Conservation (phyloP, 352 stramenopile species). For the Pythium rhizo-oryzae region DNA sequence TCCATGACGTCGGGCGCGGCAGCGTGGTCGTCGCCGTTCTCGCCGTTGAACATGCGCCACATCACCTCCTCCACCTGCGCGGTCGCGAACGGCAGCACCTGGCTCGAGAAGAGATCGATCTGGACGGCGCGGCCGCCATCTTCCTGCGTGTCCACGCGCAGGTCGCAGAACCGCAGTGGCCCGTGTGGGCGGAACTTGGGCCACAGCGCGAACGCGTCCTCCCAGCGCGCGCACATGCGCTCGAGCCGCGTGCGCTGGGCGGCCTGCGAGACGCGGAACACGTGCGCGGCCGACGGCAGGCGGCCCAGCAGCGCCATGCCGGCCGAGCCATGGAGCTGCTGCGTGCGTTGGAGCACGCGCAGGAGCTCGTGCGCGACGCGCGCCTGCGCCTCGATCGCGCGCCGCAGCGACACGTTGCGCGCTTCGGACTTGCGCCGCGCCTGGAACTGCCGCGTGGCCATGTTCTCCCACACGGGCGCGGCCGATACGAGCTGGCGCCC, state of each 20-base stretch:
- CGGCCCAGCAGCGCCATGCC: too few relatives aligned
- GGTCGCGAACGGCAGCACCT: slow-evolving; percentile 9
- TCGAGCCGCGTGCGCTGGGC: background rate
- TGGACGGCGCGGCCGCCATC: background rate
- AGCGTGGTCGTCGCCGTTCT: background rate
- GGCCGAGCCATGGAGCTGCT: slow-evolving; percentile 1
- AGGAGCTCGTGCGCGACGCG: slow-evolving; percentile 17
- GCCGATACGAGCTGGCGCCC: slow-evolving; percentile 10
- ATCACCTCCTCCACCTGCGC: slow-evolving; percentile 8
- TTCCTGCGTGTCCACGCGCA: background rate
- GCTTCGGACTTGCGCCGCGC: slow-evolving; percentile 19
- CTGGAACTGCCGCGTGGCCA: slow-evolving; percentile 30
- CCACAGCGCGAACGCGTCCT: background rate
- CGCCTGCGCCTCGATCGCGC: slow-evolving; percentile 4
- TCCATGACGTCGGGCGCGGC: too few relatives aligned
- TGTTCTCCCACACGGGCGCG: slow-evolving; percentile 29
- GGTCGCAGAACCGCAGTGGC: slow-evolving; percentile 2
- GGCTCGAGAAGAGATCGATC: slow-evolving; percentile 11
- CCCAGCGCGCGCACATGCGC: background rate
- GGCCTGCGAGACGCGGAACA: background rate
- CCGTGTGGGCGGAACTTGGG: background rate
- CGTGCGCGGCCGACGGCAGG: background rate
- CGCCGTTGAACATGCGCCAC: slow-evolving; percentile 11
- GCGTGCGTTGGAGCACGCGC: slow-evolving; percentile 9
- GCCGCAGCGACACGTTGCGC: slow-evolving; percentile 20